These are phyloP conservation scores for Lepidium sativum DNA, from an alignment of 345 rosid species.

Conservation along the genomic window DNA sequence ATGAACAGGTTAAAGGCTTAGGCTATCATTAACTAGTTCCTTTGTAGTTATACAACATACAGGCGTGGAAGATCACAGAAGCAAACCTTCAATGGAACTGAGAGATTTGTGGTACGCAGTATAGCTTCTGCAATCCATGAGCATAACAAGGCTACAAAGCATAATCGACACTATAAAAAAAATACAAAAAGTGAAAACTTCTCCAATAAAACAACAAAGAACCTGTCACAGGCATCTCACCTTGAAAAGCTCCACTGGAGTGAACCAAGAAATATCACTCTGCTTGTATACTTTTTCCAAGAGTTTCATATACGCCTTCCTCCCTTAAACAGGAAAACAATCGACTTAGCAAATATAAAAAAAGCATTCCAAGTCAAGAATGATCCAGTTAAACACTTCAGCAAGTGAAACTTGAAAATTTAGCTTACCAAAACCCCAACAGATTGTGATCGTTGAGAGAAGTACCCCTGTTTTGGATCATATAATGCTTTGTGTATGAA, in stretches of 20 bases:
- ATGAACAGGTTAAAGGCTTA: background rate
- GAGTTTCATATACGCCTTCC: slow-evolving; percentile 72
- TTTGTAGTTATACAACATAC: background rate
- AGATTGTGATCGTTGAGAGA: slow-evolving; percentile 65
- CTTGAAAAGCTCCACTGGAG: slow-evolving; percentile 98
- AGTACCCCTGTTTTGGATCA: slow-evolving; percentile 76
- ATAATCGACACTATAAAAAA: background rate
- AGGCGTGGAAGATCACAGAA: background rate
- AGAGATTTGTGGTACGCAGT: slow-evolving; percentile 77
- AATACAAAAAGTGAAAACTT: background rate
- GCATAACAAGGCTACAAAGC: slow-evolving; percentile 93
- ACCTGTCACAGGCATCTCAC: slow-evolving; percentile 21
- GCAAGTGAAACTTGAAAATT: background rate
- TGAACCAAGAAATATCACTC: slow-evolving; percentile 94
- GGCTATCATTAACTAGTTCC: background rate
- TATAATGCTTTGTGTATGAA: slow-evolving; percentile 69
- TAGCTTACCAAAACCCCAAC: slow-evolving; percentile 68
- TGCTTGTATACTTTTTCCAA: slow-evolving; percentile 80
- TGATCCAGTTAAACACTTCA: background rate
- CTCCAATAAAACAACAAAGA: background rate
- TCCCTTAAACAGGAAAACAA: slow-evolving; percentile 37
- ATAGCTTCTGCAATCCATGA: slow-evolving; percentile 95
- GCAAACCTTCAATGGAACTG: slow-evolving; percentile 76
- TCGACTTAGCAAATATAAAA: background rate
- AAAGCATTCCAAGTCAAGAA: background rate